phyloP scores from a whole-genome alignment of 83 land plant species.

The Thuja plicata region DNA sequence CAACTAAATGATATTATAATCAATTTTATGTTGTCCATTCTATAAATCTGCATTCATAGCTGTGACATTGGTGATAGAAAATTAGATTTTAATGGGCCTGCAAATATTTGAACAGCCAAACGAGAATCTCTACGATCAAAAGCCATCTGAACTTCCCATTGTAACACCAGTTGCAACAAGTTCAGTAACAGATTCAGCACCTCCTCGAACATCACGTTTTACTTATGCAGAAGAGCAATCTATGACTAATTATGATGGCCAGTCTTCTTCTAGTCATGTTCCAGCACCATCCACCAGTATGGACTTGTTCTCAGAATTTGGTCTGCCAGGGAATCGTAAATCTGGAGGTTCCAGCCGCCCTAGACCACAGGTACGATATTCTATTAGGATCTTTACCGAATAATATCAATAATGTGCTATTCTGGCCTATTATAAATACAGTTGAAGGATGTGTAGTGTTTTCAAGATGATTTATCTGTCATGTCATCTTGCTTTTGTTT shows the following conservation, averaged over 20 bases:
- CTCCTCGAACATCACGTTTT: slow-evolving; percentile 82
- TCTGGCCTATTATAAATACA: not conserved
- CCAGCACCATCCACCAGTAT: slow-evolving; percentile 41
- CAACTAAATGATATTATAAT: not conserved
- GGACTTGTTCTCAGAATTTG: slow-evolving; percentile 13
- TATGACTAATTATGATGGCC: slow-evolving; percentile 30
- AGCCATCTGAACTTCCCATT: slow-evolving; percentile 70
- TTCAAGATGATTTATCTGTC: not conserved
- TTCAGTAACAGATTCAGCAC: slow-evolving; percentile 31
- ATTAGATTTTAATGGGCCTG: not conserved
- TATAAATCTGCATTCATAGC: not conserved
- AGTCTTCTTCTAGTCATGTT: slow-evolving; percentile 59
- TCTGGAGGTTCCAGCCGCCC: slow-evolving; percentile 11
- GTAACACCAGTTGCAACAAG: slow-evolving; percentile 33
- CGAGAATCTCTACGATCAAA: slow-evolving; percentile 94
- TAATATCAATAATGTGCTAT: not conserved
- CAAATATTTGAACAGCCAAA: slow-evolving; percentile 61
- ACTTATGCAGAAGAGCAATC: slow-evolving; percentile 63
- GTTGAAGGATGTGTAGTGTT: not conserved
- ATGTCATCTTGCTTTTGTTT: not conserved
- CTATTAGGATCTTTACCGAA: not conserved
- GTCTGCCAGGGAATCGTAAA: not conserved
- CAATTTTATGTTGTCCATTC: not conserved
- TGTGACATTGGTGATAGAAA: not conserved
- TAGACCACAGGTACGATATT: slow-evolving; percentile 11